Conservation (phyloP, 2,329 filamentous ascomycete species). For the Exophiala calicioides region DNA sequence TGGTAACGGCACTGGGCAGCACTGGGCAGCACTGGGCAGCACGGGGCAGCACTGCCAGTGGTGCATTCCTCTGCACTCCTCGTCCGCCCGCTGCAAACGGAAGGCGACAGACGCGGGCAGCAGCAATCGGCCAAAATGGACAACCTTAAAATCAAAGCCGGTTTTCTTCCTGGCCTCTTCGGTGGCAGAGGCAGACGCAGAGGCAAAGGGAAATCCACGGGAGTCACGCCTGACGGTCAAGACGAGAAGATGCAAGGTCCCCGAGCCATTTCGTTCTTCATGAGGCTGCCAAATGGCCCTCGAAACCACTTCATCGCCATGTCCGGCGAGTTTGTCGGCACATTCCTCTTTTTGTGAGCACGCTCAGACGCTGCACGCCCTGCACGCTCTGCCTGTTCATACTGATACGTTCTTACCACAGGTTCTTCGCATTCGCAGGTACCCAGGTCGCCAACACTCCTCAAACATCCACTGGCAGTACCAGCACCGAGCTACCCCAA, state of each 20-base stretch:
- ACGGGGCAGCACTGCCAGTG: too few relatives aligned
- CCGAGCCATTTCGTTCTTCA: constrained; percentile 19
- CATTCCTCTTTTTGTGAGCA: constrained; percentile 46
- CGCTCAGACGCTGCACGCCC: too few relatives aligned
- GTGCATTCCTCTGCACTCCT: too few relatives aligned
- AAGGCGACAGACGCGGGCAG: too few relatives aligned
- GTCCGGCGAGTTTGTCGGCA: constrained; percentile 55
- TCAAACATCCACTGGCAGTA: constrained; percentile 35
- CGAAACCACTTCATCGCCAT: constrained; percentile 51
- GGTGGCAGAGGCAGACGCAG: constrained; percentile 6
- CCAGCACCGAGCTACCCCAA: constrained; percentile 25
- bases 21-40: too few relatives aligned
- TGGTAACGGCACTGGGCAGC: too few relatives aligned
- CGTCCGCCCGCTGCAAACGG: too few relatives aligned
- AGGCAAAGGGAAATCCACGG: constrained; percentile 15
- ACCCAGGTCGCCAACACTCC: constrained; percentile 50
- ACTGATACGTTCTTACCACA: constrained; percentile 7
- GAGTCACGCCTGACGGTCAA: constrained; percentile 14
- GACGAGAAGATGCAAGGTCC: constrained; percentile 26
- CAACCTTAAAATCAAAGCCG: constrained; percentile 22
- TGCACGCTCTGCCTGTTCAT: not conserved
- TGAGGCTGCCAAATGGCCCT: constrained; percentile 34
- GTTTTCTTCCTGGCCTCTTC: constrained; percentile 30
- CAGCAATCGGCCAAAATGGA: constrained; percentile 22
- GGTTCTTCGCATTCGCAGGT: constrained; percentile 51